These are phyloP conservation scores for Ilex paraguariensis DNA, from an alignment of 305 asterid species.

Conservation along the genomic window DNA sequence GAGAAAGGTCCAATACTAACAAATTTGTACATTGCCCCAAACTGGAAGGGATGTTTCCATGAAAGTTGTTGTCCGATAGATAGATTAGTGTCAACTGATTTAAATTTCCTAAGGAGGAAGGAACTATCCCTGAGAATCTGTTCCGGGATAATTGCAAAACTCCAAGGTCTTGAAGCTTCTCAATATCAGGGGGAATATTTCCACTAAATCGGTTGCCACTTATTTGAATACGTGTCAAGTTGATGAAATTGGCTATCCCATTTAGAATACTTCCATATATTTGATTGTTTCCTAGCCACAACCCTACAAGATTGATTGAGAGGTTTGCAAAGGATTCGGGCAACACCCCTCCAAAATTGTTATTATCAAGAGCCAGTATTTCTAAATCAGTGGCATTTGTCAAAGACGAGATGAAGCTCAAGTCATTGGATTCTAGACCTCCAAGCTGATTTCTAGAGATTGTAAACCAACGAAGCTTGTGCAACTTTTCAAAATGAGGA, in stretches of 20 bases:
- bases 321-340: constrained; percentile 2
- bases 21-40: neutral
- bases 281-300: neutral
- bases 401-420: constrained; percentile 8
- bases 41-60: constrained; percentile 1
- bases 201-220: neutral
- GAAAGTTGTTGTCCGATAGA: neutral
- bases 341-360: neutral
- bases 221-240: neutral
- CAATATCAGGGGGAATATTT: constrained; percentile 4
- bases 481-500: constrained; percentile 3
- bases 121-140: constrained; percentile 3
- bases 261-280: neutral
- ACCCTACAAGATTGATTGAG: neutral
- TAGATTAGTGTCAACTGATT: neutral
- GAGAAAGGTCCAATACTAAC: neutral
- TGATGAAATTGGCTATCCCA: neutral
- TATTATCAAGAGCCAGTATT: neutral
- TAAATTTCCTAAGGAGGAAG: neutral
- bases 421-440: neutral
- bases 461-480: constrained; percentile 3
- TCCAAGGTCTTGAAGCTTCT: neutral
- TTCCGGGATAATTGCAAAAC: neutral
- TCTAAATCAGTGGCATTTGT: constrained; percentile 6
- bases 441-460: constrained; percentile 3